These are phyloP conservation scores for Leersia perrieri DNA, from an alignment of 176 grass and related monocot genomes.

Conservation along the genomic window DNA sequence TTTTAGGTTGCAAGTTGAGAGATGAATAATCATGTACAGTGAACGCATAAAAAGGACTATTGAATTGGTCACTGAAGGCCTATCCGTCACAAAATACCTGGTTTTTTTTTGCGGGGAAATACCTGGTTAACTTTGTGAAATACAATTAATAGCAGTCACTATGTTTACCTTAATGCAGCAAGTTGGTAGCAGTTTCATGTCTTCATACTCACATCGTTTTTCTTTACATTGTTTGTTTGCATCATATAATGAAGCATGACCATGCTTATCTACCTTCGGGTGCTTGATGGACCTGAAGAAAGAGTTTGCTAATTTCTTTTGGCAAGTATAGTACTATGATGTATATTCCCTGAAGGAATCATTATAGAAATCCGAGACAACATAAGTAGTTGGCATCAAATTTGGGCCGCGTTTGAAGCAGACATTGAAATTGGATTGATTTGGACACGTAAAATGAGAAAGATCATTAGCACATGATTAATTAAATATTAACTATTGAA, in stretches of 20 bases:
- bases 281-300: conserved; percentile 69
- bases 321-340: conserved; percentile 74
- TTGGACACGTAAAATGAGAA: no score
- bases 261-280: conserved; percentile 25
- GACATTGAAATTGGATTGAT: no score
- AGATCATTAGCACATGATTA: no score
- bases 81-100: background rate
- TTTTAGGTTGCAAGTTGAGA: background rate
- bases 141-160: background rate
- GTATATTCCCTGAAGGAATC: conserved; percentile 54
- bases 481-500: no score
- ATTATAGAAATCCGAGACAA: conserved; percentile 47
- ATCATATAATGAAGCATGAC: background rate
- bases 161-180: background rate
- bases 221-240: background rate
- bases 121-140: background rate
- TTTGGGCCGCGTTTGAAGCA: no score
- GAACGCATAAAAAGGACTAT: background rate
- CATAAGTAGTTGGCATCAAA: conserved; percentile 31
- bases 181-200: background rate
- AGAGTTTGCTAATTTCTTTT: conserved; percentile 66
- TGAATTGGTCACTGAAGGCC: background rate
- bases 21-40: background rate
- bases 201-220: background rate
- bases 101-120: no score